Evolutionary conservation across 1,284 basidiomycete species (phyloP), one percentile per base, ranked within the genome.

Genomic region (Mycena sp.): DNA sequence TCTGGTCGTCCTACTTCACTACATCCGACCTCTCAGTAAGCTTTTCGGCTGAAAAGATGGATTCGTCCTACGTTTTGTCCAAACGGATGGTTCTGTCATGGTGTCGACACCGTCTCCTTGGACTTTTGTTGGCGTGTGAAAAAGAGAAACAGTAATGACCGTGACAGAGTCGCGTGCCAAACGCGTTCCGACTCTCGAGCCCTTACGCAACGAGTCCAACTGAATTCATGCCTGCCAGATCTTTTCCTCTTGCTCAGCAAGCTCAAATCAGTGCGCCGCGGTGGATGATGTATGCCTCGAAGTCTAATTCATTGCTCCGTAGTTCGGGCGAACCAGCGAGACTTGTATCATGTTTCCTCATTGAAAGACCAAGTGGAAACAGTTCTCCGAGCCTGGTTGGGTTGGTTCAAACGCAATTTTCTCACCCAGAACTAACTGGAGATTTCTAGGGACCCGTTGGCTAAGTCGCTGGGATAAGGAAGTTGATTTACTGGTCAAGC

Each of bases 271-370:
- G 94, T 95, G 70, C 70, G 92, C 83, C 28, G 35, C 17, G 23
- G 28, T 19, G 16, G 19, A 32, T 64, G 38, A 17, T 14, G 26
- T 28, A 30, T 32, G 28, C 32, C 55, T 12, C 23, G 53, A 46
- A 29, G 64, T 29, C 60, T 71, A 55, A 70, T 40, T 41, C 48
- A 19, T 55, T 16, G 68, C 45, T 40, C 49, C 29, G 23, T 68
- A 96, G 94, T 96, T 71, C 84, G 95, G 67, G 89, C 94, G 38
- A 90, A 94, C 73, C 94, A 96, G 73, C 81, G 95, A 64, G 95
- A 97, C 76, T 70, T 91, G 25, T 90, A 90, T 67, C 93, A 95
- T 76, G 83, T 95, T 48, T 82, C 86, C 25, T 85, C 88, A 6
- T 77, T 96, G 70, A 88, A 85, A 58, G 93, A 94, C 58, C 89